Conservation (phyloP, 306 rosid genomes). For the Cicer arietinum region DNA sequence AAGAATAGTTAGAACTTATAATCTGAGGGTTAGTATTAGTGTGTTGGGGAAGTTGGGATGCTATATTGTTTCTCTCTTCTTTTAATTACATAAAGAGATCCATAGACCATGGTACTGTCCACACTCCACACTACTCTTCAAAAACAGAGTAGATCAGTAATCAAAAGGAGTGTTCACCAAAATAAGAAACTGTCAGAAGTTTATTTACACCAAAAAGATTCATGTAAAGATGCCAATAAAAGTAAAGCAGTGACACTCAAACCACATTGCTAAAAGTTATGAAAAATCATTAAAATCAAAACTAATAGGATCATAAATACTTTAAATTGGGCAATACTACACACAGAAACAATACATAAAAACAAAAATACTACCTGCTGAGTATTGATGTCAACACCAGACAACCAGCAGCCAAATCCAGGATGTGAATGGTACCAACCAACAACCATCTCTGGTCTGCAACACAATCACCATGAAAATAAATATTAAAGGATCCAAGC, state of each 20-base stretch:
- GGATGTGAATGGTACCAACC: conserved; percentile 99
- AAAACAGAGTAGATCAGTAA: background rate
- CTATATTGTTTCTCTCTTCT: background rate
- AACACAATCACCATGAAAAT: background rate
- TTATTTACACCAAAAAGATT: background rate
- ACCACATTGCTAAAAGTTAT: background rate
- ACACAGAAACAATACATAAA: too few species aligned
- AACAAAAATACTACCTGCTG: conserved; percentile 63
- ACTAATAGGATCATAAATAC: background rate
- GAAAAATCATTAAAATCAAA: conserved; percentile 1
- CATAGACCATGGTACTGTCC: background rate
- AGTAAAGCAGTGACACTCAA: background rate
- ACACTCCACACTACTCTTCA: background rate
- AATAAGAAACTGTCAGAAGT: conserved; percentile 2
- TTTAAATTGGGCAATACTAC: too few species aligned
- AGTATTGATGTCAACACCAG: conserved; percentile 96
- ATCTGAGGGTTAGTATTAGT: background rate
- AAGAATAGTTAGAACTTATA: background rate
- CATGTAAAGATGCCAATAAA: background rate
- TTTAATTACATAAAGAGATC: background rate
- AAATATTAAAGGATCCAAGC: too few species aligned
- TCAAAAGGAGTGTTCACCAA: background rate
- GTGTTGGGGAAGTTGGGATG: background rate
- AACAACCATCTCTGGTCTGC: conserved; percentile 97
- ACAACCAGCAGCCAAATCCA: conserved; percentile 99